Conservation (phyloP, 176 grass and related monocot species). For the Melocanna baccifera region DNA sequence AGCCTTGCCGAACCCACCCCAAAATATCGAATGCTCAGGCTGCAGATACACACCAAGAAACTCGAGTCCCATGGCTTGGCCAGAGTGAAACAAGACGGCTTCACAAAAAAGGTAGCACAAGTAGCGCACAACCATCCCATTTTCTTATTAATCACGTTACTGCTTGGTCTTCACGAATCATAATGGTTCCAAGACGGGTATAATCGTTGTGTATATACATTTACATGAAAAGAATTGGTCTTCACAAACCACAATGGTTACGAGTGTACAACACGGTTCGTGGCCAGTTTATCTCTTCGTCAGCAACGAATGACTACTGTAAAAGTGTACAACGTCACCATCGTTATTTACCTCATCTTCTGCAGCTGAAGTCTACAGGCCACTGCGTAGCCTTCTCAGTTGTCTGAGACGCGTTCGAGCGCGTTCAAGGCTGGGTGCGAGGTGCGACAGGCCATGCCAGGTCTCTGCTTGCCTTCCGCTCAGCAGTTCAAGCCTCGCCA, state of each 20-base stretch:
- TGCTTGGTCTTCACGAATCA: neutral
- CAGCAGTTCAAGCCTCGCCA: conserved; percentile 48
- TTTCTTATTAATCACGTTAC: neutral
- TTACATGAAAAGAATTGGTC: neutral
- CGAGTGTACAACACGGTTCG: neutral
- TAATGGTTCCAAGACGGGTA: too few species aligned
- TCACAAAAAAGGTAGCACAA: neutral
- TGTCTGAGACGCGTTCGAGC: conserved; percentile 53
- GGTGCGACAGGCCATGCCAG: conserved; percentile 68
- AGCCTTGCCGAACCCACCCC: too few species aligned
- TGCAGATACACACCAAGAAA: too few species aligned
- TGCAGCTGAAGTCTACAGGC: neutral
- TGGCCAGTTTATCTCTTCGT: neutral
- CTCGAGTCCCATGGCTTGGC: neutral
- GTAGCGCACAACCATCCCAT: too few species aligned
- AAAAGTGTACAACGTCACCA: neutral
- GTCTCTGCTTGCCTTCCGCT: conserved; percentile 13
- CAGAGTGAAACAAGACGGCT: neutral
- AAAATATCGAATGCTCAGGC: too few species aligned
- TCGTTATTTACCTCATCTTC: conserved; percentile 12
- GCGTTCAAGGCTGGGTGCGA: conserved; percentile 46
- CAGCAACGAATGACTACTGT: neutral
- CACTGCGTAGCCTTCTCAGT: conserved; percentile 38
- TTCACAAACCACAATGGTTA: neutral
- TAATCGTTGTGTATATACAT: neutral